These are phyloP conservation scores for Quercus phellos DNA, from an alignment of 331 rosid species.

Conservation along the genomic window DNA sequence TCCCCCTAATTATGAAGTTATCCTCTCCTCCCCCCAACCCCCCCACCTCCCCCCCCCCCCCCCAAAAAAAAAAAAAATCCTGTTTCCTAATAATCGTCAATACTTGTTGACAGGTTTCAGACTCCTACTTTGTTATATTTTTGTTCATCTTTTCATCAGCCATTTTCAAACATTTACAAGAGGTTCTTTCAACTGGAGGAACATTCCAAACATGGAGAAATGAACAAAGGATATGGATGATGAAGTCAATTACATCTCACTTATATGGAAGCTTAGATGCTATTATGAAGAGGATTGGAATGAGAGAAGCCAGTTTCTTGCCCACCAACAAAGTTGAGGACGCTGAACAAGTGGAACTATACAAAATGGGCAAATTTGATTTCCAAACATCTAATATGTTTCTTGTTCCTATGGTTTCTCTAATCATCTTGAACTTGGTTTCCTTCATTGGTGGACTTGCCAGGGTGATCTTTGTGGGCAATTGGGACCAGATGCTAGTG, in stretches of 20 bases:
- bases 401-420: slow-evolving; percentile 33
- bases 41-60: no score
- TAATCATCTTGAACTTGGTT: slow-evolving; percentile 36
- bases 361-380: slow-evolving; percentile 40
- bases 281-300: slow-evolving; percentile 51
- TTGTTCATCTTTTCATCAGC: slow-evolving; percentile 43
- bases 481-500: slow-evolving; percentile 32
- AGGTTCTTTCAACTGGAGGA: slow-evolving; percentile 47
- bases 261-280: slow-evolving; percentile 59
- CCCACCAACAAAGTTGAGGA: slow-evolving; percentile 39
- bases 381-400: slow-evolving; percentile 42
- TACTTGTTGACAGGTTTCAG: slow-evolving; percentile 38
- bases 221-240: slow-evolving; percentile 76
- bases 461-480: slow-evolving; percentile 18
- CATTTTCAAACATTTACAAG: slow-evolving; percentile 31
- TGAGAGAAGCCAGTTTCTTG: slow-evolving; percentile 49
- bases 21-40: no score
- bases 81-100: no score
- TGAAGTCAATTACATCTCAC: slow-evolving; percentile 47
- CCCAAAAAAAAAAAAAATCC: no score
- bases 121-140: slow-evolving; percentile 26
- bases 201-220: slow-evolving; percentile 41
- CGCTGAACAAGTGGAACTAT: slow-evolving; percentile 33
- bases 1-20: no score
- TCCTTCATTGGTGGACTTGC: slow-evolving; percentile 30